These are phyloP conservation scores for Aspergillus coremiiformis DNA, from an alignment of 495 filamentous ascomycete species.

Conservation along the genomic window DNA sequence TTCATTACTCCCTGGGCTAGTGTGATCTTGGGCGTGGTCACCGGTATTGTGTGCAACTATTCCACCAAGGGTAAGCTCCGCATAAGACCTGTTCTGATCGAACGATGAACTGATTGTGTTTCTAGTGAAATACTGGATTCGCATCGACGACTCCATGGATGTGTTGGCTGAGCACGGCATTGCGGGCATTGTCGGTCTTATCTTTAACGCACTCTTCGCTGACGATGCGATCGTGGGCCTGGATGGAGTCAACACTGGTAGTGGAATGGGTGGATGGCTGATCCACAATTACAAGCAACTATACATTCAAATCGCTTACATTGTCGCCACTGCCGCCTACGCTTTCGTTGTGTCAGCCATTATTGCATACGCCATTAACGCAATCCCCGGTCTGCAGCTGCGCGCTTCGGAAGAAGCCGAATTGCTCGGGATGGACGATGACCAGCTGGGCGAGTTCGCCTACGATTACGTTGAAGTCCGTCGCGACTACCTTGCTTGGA, in stretches of 20 bases:
- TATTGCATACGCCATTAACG: constrained; percentile 78
- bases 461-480: constrained; percentile 99
- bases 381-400: constrained; percentile 82
- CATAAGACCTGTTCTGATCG: constrained; percentile 4
- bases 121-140: constrained; percentile 86
- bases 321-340: constrained; percentile 67
- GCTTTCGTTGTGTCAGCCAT: constrained; percentile 77
- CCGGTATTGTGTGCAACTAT: constrained; percentile 87
- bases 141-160: constrained; percentile 95
- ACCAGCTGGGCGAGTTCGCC: constrained; percentile 96
- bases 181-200: constrained; percentile 83
- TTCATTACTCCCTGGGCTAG: constrained; percentile 87
- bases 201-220: constrained; percentile 90
- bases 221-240: constrained; percentile 85
- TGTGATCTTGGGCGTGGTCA: constrained; percentile 74
- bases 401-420: constrained; percentile 95
- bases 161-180: constrained; percentile 97
- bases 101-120: constrained; percentile 20
- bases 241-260: constrained; percentile 81
- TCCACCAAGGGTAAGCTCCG: constrained; percentile 63
- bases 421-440: constrained; percentile 96
- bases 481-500: constrained; percentile 96
- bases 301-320: constrained; percentile 87
- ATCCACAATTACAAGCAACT: constrained; percentile 84
- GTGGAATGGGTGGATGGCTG: constrained; percentile 68